Evolutionary conservation across 2,329 filamentous ascomycete species (phyloP).

Genomic region (Anisogramma anomala): DNA sequence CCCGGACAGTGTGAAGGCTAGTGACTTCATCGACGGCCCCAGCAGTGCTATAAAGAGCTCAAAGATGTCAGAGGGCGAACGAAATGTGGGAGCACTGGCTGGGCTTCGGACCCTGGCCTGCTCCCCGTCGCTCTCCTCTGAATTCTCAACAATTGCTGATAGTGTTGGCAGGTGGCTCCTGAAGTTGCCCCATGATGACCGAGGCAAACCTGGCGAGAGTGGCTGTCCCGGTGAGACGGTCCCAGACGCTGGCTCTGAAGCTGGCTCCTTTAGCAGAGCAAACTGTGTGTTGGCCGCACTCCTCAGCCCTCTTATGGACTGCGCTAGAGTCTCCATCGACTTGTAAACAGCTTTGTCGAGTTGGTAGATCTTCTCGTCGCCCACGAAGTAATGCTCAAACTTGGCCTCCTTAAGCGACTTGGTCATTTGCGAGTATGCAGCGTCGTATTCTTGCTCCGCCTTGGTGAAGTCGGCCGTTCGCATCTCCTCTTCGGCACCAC

Average conservation of each 20-base stretch:
- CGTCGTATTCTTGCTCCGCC: conserved; percentile 52
- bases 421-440: conserved; percentile 57
- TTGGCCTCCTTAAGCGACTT: conserved; percentile 77
- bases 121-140: conserved; percentile 44
- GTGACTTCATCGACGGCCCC: conserved; percentile 88
- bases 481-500: conserved; percentile 69
- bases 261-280: conserved; percentile 59
- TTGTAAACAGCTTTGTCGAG: conserved; percentile 71
- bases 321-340: conserved; percentile 72
- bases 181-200: conserved; percentile 22
- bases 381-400: conserved; percentile 74
- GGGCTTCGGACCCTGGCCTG: conserved; percentile 18
- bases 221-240: conserved; percentile 23
- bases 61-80: conserved; percentile 73
- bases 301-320: conserved; percentile 79
- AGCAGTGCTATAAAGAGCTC: conserved; percentile 78
- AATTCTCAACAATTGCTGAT: conserved; percentile 51
- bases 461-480: conserved; percentile 52
- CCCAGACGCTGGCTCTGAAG: conserved; percentile 21
- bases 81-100: conserved; percentile 29
- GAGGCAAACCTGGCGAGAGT: conserved; percentile 22
- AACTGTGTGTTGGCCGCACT: conserved; percentile 89
- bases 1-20: conserved; percentile 83
- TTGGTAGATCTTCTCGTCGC: conserved; percentile 65
- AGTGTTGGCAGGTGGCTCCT: conserved; percentile 34